These are phyloP conservation scores for Solanum ossicruentum DNA, from an alignment of 257 asterid species.

Conservation along the genomic window DNA sequence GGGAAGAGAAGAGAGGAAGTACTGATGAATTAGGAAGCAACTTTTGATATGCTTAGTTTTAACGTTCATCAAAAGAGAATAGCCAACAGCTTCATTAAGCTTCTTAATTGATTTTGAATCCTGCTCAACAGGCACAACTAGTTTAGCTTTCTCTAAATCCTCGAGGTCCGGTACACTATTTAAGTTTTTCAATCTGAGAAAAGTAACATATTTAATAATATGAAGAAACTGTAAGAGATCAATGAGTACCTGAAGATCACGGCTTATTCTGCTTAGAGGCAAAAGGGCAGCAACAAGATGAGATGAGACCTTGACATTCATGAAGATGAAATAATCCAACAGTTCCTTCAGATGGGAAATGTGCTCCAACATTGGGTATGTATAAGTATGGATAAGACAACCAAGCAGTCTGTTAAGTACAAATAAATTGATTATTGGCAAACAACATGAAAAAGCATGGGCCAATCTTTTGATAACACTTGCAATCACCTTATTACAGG, in stretches of 20 bases:
- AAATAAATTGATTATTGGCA: slow-evolving; percentile 1
- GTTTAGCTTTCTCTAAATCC: neutral
- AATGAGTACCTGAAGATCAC: slow-evolving; percentile 56
- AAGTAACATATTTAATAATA: slow-evolving; percentile 1
- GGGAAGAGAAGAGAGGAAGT: neutral
- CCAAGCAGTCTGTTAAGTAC: slow-evolving; percentile 44
- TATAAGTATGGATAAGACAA: slow-evolving; percentile 44
- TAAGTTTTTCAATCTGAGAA: neutral
- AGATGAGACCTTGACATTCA: slow-evolving; percentile 50
- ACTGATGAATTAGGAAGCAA: neutral
- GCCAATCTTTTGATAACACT: neutral
- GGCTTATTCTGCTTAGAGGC: slow-evolving; percentile 53
- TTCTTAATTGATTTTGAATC: neutral
- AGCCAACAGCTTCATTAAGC: neutral
- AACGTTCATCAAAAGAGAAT: neutral
- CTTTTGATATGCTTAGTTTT: neutral
- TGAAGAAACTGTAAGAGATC: neutral
- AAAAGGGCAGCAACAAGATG: slow-evolving; percentile 46
- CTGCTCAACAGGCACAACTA: neutral
- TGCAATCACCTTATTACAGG: slow-evolving; percentile 42
- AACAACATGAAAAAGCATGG: neutral
- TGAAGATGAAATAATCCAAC: slow-evolving; percentile 72
- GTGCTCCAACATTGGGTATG: slow-evolving; percentile 57
- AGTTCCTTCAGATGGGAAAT: slow-evolving; percentile 70
- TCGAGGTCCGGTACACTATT: neutral